Evolutionary conservation across 192 early-diverging fungal species (phyloP).

Genomic region (Coemansia sp.): DNA sequence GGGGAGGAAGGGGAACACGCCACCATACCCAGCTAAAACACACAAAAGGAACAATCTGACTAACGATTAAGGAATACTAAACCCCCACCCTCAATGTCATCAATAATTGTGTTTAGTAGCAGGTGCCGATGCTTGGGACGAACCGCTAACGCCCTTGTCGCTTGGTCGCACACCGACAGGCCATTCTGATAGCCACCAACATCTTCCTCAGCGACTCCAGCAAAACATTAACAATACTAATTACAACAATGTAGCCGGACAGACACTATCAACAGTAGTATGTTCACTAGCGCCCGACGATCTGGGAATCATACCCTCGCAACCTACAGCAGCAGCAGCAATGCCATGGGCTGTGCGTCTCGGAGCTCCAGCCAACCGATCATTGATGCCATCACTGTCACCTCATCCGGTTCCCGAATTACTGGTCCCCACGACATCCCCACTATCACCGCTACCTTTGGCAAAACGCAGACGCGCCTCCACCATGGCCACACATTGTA

Average conservation of each 20-base stretch:
- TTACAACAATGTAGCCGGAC: background rate
- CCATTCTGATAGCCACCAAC: background rate
- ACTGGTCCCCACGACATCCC: background rate
- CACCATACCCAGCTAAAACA: background rate
- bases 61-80: too few species aligned
- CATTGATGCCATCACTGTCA: background rate
- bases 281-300: background rate
- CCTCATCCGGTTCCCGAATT: background rate
- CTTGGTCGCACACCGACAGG: background rate
- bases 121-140: background rate
- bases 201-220: background rate
- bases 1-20: background rate
- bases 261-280: background rate
- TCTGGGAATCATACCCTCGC: background rate
- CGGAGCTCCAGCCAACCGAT: background rate
- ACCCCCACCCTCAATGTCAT: too few species aligned
- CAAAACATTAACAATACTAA: background rate
- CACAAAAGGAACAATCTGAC: too few species aligned
- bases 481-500: background rate
- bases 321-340: background rate
- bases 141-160: background rate
- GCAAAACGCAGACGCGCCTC: conserved; percentile 4
- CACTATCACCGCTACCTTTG: background rate
- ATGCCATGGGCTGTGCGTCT: background rate
- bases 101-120: background rate